Evolutionary conservation across 129 eudicot genomes (phyloP).

Genomic region (Heracleum sosnowskyi): DNA sequence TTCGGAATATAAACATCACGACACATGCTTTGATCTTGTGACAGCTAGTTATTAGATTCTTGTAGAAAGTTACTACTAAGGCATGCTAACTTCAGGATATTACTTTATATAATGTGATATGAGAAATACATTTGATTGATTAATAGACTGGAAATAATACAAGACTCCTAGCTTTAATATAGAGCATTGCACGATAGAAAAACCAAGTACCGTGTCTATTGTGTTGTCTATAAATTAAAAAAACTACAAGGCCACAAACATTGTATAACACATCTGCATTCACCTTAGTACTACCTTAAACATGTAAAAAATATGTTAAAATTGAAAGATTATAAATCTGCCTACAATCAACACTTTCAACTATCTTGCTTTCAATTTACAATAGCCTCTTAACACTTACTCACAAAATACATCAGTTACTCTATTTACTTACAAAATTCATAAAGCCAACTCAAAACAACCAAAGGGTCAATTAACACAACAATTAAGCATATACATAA

Average conservation of each 20-base stretch:
- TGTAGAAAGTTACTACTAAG: background rate
- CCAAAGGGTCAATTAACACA: too few relatives aligned
- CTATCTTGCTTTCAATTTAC: background rate
- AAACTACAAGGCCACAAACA: background rate
- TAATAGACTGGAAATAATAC: background rate
- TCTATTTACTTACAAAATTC: too few relatives aligned
- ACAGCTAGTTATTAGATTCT: background rate
- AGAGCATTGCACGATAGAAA: background rate
- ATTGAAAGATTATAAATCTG: background rate
- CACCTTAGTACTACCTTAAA: background rate
- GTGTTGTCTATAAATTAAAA: background rate
- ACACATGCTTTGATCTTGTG: background rate
- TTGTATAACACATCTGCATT: background rate
- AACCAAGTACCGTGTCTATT: background rate
- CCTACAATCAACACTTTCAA: background rate
- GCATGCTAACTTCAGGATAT: background rate
- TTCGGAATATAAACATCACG: background rate
- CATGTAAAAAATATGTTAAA: background rate
- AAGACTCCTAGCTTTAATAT: background rate
- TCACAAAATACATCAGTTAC: conserved; percentile 13
- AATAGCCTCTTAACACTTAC: conserved; percentile 8
- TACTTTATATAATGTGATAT: background rate
- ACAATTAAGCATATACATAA: too few relatives aligned
- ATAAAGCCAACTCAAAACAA: too few relatives aligned
- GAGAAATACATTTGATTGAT: background rate